Percentiles rank a stretch among this genome's conserved stretches.
These are phyloP conservation scores for Phoma sp. DNA, from an alignment of 2,329 filamentous ascomycete genomes.

Conservation along the genomic window DNA sequence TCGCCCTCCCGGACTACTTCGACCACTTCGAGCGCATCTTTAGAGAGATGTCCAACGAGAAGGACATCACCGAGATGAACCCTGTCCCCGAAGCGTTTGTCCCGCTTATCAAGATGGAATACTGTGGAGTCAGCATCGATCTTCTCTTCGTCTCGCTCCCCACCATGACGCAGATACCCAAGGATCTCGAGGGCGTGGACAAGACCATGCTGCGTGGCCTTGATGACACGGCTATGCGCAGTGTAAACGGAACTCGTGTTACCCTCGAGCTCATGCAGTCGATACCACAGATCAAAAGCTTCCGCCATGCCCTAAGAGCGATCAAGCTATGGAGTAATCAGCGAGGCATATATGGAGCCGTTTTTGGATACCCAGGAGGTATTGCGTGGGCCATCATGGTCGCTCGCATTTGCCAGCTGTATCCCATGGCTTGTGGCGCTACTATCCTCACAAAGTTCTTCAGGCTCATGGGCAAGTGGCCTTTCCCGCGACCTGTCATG, in stretches of 20 bases:
- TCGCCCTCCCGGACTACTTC: conserved; percentile 91
- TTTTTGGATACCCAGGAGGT: conserved; percentile 94
- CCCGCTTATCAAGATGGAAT: conserved; percentile 96
- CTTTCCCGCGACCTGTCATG: conserved; percentile 91
- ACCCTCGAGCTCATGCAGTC: conserved; percentile 89
- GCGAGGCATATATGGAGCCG: conserved; percentile 92
- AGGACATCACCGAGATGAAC: conserved; percentile 83
- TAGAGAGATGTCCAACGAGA: conserved; percentile 74
- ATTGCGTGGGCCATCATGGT: conserved; percentile 99
- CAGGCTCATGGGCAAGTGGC: conserved; percentile 86
- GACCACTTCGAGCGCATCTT: conserved; percentile 82
- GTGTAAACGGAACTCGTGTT: conserved; percentile 91
- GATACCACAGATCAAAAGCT: conserved; percentile 88
- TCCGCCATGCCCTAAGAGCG: conserved; percentile 84
- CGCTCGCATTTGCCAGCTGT: conserved; percentile 92
- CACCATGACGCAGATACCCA: conserved; percentile 49
- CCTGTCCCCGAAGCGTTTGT: conserved; percentile 90
- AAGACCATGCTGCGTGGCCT: conserved; percentile 84
- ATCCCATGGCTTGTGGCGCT: conserved; percentile 87
- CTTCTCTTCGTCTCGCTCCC: conserved; percentile 68
- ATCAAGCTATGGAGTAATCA: conserved; percentile 97
- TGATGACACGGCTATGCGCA: conserved; percentile 84
- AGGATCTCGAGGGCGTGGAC: conserved; percentile 78
- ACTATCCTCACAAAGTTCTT: conserved; percentile 95
- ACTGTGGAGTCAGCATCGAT: conserved; percentile 91